A percentile compares a stretch with the other conserved stretches of the same genome.
Evolutionary conservation across 371 early-diverging fungal genomes (phyloP).

Genomic region (Cokeromyces recurvatus): DNA sequence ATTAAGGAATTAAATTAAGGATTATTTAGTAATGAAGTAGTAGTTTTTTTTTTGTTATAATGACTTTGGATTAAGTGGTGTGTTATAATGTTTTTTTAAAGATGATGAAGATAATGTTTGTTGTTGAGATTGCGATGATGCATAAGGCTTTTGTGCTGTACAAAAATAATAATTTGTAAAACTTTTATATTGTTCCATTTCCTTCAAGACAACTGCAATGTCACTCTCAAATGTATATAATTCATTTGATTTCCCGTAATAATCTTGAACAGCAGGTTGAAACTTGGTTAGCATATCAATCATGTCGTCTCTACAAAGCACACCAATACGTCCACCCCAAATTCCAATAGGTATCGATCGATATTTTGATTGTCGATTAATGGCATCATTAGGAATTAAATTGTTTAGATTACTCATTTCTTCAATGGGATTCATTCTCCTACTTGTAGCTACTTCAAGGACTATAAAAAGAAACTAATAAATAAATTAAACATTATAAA

Average conservation of each 20-base stretch:
- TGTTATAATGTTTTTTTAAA: too few relatives aligned
- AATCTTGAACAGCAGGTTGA: slow-evolving; percentile 5
- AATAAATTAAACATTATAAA: not conserved
- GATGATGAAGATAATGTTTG: not conserved
- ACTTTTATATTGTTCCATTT: slow-evolving; percentile 25
- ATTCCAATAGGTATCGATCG: slow-evolving; percentile 32
- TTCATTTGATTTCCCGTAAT: not conserved
- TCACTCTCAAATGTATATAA: slow-evolving; percentile 5
- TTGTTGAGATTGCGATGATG: too few relatives aligned
- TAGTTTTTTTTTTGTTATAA: too few relatives aligned
- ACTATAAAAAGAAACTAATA: slow-evolving; percentile 3
- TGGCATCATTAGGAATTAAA: slow-evolving; percentile 14
- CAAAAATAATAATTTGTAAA: slow-evolving; percentile 22
- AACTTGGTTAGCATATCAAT: slow-evolving; percentile 20
- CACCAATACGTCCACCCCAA: slow-evolving; percentile 33
- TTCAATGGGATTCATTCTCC: slow-evolving; percentile 14
- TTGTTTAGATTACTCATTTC: slow-evolving; percentile 8
- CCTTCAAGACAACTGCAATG: slow-evolving; percentile 1
- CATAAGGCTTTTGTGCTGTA: slow-evolving; percentile 20
- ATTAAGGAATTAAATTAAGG: too few relatives aligned
- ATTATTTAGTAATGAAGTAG: too few relatives aligned
- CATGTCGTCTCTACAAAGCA: slow-evolving; percentile 26
- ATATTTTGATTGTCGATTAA: slow-evolving; percentile 19
- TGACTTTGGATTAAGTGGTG: too few relatives aligned
- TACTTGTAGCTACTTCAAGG: slow-evolving; percentile 12